phyloP scores from a whole-genome alignment of 768 basidiomycete genomes.

The Leucocoprinus leucothites region DNA sequence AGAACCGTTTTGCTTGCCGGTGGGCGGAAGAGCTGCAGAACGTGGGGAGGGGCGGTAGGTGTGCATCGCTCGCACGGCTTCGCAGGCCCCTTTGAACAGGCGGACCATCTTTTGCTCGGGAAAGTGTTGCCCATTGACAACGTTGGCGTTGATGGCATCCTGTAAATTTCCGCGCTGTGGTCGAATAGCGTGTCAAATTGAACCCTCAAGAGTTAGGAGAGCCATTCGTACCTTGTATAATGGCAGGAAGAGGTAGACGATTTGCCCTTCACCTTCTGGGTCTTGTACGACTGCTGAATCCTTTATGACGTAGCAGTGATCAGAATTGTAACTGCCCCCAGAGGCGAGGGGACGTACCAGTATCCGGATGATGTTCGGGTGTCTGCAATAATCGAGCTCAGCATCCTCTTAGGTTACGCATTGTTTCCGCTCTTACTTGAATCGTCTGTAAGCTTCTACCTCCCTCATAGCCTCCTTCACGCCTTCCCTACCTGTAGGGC shows the following conservation, averaged over 20 bases:
- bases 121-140: constrained; percentile 78
- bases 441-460: constrained; percentile 91
- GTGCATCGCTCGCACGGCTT: constrained; percentile 94
- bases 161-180: constrained; percentile 87
- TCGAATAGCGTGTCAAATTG: background rate
- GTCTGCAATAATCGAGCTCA: constrained; percentile 42
- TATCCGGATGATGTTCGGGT: constrained; percentile 96
- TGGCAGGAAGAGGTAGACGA: constrained; percentile 95
- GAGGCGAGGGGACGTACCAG: constrained; percentile 43
- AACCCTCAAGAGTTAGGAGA: background rate
- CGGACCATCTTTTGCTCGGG: constrained; percentile 86
- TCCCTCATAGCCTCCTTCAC: constrained; percentile 89
- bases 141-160: constrained; percentile 86
- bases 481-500: constrained; percentile 83
- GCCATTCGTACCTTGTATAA: constrained; percentile 69
- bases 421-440: constrained; percentile 57
- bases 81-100: constrained; percentile 92
- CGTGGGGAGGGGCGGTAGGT: constrained; percentile 59
- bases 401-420: background rate
- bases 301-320: constrained; percentile 30
- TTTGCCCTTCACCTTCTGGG: constrained; percentile 87
- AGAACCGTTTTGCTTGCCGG: constrained; percentile 1
- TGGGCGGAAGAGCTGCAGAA: constrained; percentile 28
- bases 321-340: background rate
- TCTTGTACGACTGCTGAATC: constrained; percentile 96